These are phyloP conservation scores for Borovskyia barvae DNA, from an alignment of 208 protist genomes.

Conservation along the genomic window DNA sequence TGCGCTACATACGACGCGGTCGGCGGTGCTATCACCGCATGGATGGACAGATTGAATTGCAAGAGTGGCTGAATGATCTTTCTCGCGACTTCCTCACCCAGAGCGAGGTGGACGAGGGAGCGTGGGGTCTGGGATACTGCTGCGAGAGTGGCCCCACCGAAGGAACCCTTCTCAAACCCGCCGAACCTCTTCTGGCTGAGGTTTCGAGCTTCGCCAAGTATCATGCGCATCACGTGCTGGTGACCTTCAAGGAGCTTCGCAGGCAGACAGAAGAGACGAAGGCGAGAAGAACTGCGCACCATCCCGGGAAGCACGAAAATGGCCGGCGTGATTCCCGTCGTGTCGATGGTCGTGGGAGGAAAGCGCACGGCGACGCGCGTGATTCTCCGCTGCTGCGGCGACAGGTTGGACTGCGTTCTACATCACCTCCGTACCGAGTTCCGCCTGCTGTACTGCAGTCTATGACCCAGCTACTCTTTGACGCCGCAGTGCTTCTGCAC, in stretches of 20 bases:
- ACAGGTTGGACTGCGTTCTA: too few species aligned
- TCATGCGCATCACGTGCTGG: conserved; percentile 74
- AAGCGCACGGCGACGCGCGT: neutral
- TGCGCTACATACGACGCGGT: conserved; percentile 30
- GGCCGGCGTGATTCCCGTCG: neutral
- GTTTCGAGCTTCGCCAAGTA: conserved; percentile 48
- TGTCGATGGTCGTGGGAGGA: neutral
- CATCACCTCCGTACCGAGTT: neutral
- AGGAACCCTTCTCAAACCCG: too few species aligned
- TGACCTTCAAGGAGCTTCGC: conserved; percentile 31
- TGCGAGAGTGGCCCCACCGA: too few species aligned
- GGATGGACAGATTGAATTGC: conserved; percentile 8
- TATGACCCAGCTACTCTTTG: conserved; percentile 37
- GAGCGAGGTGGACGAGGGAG: neutral
- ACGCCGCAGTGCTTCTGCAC: conserved; percentile 61
- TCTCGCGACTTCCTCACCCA: neutral
- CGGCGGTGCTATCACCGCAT: conserved; percentile 3
- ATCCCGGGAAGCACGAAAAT: neutral
- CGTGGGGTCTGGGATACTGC: neutral
- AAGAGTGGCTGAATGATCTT: conserved; percentile 1
- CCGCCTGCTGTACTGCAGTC: neutral
- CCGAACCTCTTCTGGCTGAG: conserved; percentile 5
- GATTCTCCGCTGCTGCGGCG: too few species aligned
- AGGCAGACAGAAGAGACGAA: neutral
- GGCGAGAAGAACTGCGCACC: neutral